These are phyloP conservation scores for Boletales sp. DNA, from an alignment of 768 basidiomycete genomes.

Conservation along the genomic window DNA sequence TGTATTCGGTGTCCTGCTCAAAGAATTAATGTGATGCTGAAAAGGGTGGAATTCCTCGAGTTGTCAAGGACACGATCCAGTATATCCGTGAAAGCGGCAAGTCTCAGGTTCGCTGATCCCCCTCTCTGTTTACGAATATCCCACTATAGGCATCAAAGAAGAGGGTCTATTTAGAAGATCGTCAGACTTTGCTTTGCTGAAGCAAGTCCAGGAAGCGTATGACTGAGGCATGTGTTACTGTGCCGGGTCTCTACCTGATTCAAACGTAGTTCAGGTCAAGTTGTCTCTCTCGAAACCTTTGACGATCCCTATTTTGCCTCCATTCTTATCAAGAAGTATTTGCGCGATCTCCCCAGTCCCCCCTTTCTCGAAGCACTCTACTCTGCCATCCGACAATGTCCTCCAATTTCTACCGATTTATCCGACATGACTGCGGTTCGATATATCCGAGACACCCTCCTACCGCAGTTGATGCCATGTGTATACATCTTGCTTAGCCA, in stretches of 20 bases:
- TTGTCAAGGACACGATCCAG: slow-evolving; percentile 70
- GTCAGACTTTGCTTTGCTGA: slow-evolving; percentile 63
- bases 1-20: slow-evolving; percentile 77
- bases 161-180: slow-evolving; percentile 85
- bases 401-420: slow-evolving; percentile 47
- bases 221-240: slow-evolving; percentile 57
- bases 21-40: slow-evolving; percentile 81
- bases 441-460: slow-evolving; percentile 66
- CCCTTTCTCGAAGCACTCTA: slow-evolving; percentile 74
- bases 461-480: slow-evolving; percentile 68
- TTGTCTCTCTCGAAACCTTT: slow-evolving; percentile 74
- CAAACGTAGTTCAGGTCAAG: slow-evolving; percentile 48
- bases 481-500: slow-evolving; percentile 70
- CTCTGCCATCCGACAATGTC: slow-evolving; percentile 63
- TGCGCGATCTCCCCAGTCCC: slow-evolving; percentile 76
- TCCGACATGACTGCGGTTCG: slow-evolving; percentile 54
- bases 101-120: background rate
- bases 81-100: slow-evolving; percentile 60
- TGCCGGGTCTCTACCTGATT: slow-evolving; percentile 1
- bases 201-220: slow-evolving; percentile 78
- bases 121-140: background rate
- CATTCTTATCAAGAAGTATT: slow-evolving; percentile 81
- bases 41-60: slow-evolving; percentile 78
- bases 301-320: slow-evolving; percentile 78
- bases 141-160: slow-evolving; percentile 48